Percentiles rank a stretch among this genome's conserved stretches.
Evolutionary conservation across 202 grass and related monocot species (phyloP).

Genomic region (Miscanthus sacchariflorus): DNA sequence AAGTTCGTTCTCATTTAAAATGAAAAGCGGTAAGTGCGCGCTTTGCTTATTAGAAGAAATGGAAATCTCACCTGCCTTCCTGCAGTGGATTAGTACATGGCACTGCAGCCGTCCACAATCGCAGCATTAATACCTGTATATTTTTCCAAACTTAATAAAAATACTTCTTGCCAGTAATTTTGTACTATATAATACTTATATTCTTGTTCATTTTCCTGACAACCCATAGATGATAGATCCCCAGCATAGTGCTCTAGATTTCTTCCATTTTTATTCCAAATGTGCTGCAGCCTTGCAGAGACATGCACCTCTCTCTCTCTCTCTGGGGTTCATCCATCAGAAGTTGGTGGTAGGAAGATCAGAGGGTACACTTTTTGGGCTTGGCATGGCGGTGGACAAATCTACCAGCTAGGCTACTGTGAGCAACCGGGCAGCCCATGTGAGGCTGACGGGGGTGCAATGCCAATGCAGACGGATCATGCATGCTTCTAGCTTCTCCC

Average conservation of each 20-base stretch:
- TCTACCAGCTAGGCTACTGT: constrained; percentile 8
- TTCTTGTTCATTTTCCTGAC: not conserved
- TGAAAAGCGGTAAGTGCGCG: not conserved
- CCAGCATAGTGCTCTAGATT: constrained; percentile 18
- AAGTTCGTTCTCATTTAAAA: not conserved
- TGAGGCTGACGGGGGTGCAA: constrained; percentile 4
- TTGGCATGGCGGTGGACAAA: constrained; percentile 40
- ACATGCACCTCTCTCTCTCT: not conserved
- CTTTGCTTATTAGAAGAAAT: not conserved
- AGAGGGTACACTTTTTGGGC: constrained; percentile 39
- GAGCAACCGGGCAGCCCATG: constrained; percentile 39
- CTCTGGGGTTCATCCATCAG: not conserved
- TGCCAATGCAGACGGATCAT: constrained; percentile 17
- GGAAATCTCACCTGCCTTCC: not conserved
- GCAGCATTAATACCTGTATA: not conserved
- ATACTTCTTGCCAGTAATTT: not conserved
- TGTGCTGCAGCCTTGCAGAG: constrained; percentile 16
- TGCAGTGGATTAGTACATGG: not conserved
- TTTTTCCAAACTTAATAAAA: not conserved
- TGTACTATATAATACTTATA: not conserved
- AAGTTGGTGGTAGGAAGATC: constrained; percentile 45
- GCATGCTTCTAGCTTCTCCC: not conserved
- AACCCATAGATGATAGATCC: not conserved
- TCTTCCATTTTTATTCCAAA: not conserved
- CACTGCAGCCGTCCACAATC: not conserved